phyloP scores from a whole-genome alignment of 495 filamentous ascomycete species.

The Penicillium verhagenii region DNA sequence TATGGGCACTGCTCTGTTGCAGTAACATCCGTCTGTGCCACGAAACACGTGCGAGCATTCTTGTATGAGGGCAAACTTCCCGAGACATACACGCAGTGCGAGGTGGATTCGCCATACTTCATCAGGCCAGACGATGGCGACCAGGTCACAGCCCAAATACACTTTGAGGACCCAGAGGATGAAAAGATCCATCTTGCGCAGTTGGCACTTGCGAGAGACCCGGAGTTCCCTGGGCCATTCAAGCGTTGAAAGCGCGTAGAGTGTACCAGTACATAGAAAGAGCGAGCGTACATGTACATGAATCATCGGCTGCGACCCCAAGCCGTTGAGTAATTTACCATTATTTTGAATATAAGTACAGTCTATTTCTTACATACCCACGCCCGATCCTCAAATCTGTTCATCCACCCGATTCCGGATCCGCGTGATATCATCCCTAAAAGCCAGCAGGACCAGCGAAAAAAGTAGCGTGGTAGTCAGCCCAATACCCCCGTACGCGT shows the following conservation, averaged over 20 bases:
- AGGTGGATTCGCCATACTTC: slow-evolving; percentile 34
- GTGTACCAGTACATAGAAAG: too few species aligned
- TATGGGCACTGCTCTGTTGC: slow-evolving; percentile 47
- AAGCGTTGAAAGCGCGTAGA: too few species aligned
- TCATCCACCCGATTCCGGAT: not conserved
- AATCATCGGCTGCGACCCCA: too few species aligned
- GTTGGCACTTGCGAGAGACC: slow-evolving; percentile 6
- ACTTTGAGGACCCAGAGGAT: slow-evolving; percentile 15
- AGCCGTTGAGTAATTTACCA: not conserved
- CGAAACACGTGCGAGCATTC: slow-evolving; percentile 33
- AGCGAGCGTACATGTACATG: too few species aligned
- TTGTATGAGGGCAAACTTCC: slow-evolving; percentile 41
- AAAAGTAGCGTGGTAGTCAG: not conserved
- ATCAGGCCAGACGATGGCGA: slow-evolving; percentile 18
- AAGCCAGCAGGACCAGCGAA: not conserved
- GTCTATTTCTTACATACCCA: not conserved
- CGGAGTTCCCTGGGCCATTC: not conserved
- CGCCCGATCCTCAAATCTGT: not conserved
- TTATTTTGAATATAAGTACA: not conserved
- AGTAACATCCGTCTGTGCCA: slow-evolving; percentile 37
- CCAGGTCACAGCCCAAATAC: slow-evolving; percentile 2
- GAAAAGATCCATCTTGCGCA: slow-evolving; percentile 13
- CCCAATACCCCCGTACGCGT: not conserved
- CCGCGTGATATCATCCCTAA: not conserved
- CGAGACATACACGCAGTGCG: slow-evolving; percentile 28